Base-by-base conservation (phyloP, 495 filamentous ascomycete genomes). In the Talaromyces thailandensis region DNA sequence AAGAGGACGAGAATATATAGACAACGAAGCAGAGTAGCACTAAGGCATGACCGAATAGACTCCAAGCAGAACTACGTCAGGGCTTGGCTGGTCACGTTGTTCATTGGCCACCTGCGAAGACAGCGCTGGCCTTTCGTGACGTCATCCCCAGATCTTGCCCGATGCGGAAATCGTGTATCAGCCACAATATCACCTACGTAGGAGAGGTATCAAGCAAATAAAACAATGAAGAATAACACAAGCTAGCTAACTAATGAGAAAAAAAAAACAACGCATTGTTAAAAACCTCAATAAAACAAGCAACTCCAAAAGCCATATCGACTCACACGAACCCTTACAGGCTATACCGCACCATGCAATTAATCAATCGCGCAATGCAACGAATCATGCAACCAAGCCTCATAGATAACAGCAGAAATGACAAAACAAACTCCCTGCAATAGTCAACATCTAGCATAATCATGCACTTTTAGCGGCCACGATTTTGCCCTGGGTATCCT, bases 131-230 rank as follows among this genome's bases (percentile, higher is more conserved):
- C 9, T 11, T 37, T 43, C 35, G 35, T 60, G 58, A 60, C 58
- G 58, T 60, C 58, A 60, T 60, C 14, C 21, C 21, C 28, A 29
- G 37, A 48, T 25, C 58, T 60, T 43, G 7, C 58, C 43, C 43
- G n/a, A 57, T 57, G 26, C 29, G 58, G 58, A 60, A 60, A 21
- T 60, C 37, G n/a, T 23, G 23, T 23, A 25, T 28, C 43, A 58
- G 55, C 55, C 55, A 57, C 29, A 24, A 9, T 26, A 4, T 6
- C 26, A 18, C 26, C 56, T 43, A 32, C 29, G n/a, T 18, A 58
- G 21, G 9, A 58, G 9, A 29, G 11, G 16, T 24, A 7, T 21
- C 6, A 32, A 28, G 26, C 50, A 53, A 28, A 16, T 31, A n/a
- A 58, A 31, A 5, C 3, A 37, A 14, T 58, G 7, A 14, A 23